phyloP scores from a whole-genome alignment of 495 filamentous ascomycete species.

The Annulohypoxylon maeteangense region DNA sequence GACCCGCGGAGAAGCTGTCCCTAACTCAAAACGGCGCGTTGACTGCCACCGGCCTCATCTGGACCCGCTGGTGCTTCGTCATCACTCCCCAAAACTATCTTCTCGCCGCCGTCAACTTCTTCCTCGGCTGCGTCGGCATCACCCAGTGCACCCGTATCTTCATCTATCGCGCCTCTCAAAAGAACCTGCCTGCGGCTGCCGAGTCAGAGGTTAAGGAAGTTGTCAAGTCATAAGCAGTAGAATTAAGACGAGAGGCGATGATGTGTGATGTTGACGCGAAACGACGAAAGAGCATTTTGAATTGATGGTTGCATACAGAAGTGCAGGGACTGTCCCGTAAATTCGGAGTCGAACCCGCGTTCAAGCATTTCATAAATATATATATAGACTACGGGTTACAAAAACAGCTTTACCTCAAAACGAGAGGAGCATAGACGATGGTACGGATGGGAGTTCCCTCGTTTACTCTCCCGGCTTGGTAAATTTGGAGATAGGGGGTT shows the following conservation, averaged over 20 bases:
- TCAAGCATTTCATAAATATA: slow-evolving; percentile 21
- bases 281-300: neutral
- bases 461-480: neutral
- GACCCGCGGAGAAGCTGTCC: slow-evolving; percentile 92
- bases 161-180: slow-evolving; percentile 70
- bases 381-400: slow-evolving; percentile 31
- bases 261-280: neutral
- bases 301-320: slow-evolving; percentile 9
- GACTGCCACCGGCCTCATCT: slow-evolving; percentile 90
- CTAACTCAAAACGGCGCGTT: slow-evolving; percentile 90
- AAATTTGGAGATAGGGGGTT: slow-evolving; percentile 11
- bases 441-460: slow-evolving; percentile 17
- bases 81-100: slow-evolving; percentile 93
- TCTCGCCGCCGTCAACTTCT: slow-evolving; percentile 97
- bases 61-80: slow-evolving; percentile 98
- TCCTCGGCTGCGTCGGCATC: slow-evolving; percentile 87
- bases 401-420: slow-evolving; percentile 10
- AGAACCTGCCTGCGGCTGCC: slow-evolving; percentile 58
- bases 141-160: slow-evolving; percentile 83
- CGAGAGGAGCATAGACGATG: slow-evolving; percentile 23
- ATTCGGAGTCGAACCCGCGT: slow-evolving; percentile 11
- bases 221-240: slow-evolving; percentile 44
- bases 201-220: slow-evolving; percentile 59
- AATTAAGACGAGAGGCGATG: neutral
- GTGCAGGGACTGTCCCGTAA: neutral